These are phyloP conservation scores for Lactarius trivialis DNA, from an alignment of 768 basidiomycete genomes.

Conservation along the genomic window DNA sequence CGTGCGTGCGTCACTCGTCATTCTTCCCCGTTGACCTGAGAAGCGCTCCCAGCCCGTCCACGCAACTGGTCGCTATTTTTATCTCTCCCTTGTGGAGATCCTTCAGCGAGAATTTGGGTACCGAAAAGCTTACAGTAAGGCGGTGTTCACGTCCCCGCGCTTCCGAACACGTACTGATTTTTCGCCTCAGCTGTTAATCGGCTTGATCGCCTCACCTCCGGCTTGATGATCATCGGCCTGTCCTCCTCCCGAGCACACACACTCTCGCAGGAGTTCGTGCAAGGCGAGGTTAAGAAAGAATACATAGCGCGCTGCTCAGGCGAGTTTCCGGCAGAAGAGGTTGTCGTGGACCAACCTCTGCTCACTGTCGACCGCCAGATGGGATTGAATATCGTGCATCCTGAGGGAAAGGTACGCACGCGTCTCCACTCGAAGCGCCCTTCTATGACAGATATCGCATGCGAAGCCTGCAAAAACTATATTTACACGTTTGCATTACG, in stretches of 20 bases:
- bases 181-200: constrained; percentile 80
- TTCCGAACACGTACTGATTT: background rate
- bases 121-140: constrained; percentile 74
- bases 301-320: constrained; percentile 88
- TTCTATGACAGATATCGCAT: constrained; percentile 2
- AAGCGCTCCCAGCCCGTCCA: constrained; percentile 67
- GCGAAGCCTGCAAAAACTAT: constrained; percentile 78
- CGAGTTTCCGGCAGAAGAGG: constrained; percentile 77
- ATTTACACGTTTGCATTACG: constrained; percentile 79
- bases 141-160: background rate
- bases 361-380: constrained; percentile 93
- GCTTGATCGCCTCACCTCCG: constrained; percentile 89
- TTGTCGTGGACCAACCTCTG: constrained; percentile 80
- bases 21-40: background rate
- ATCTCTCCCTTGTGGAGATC: constrained; percentile 83
- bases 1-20: constrained; percentile 46
- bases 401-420: constrained; percentile 75
- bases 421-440: background rate
- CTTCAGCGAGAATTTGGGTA: constrained; percentile 79
- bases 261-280: constrained; percentile 76
- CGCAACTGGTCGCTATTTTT: constrained; percentile 82
- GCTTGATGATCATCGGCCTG: constrained; percentile 89
- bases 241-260: constrained; percentile 58
- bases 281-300: constrained; percentile 79
- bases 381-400: constrained; percentile 94